Conservation (phyloP, 169 alveolate genomes). For the Besnoitia besnoiti region DNA sequence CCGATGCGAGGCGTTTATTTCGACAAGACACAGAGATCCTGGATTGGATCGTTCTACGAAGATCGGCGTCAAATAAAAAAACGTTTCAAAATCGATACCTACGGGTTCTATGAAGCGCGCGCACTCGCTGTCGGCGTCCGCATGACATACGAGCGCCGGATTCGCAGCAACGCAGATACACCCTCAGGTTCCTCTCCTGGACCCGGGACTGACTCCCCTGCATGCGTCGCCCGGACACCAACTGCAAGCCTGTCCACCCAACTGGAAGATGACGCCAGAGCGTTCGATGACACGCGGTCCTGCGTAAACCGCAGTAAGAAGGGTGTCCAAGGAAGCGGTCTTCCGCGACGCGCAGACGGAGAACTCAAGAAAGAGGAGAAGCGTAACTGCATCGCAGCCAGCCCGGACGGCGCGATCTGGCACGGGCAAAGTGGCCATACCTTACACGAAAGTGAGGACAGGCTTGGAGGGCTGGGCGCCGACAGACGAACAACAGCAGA, state of each 20-base stretch:
- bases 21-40: conserved; percentile 53
- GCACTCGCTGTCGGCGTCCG: conserved; percentile 56
- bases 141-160: conserved; percentile 44
- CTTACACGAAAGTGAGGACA: not conserved
- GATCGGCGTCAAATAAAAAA: conserved; percentile 56
- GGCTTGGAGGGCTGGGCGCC: too few species aligned
- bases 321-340: not conserved
- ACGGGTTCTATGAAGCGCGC: conserved; percentile 48
- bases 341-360: not conserved
- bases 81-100: conserved; percentile 52
- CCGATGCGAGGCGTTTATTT: conserved; percentile 62
- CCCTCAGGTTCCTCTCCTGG: not conserved
- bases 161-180: conserved; percentile 14
- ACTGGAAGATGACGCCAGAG: not conserved
- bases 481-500: too few species aligned
- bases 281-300: not conserved
- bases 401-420: not conserved
- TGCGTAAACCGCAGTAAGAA: not conserved
- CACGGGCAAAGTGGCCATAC: not conserved
- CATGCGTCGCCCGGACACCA: not conserved
- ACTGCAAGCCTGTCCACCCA: not conserved
- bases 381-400: too few species aligned
- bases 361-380: not conserved
- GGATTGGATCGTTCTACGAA: conserved; percentile 63
- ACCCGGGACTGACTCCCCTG: not conserved